Evolutionary conservation across 495 filamentous ascomycete genomes (phyloP).

Genomic region (Usnea hakonensis): DNA sequence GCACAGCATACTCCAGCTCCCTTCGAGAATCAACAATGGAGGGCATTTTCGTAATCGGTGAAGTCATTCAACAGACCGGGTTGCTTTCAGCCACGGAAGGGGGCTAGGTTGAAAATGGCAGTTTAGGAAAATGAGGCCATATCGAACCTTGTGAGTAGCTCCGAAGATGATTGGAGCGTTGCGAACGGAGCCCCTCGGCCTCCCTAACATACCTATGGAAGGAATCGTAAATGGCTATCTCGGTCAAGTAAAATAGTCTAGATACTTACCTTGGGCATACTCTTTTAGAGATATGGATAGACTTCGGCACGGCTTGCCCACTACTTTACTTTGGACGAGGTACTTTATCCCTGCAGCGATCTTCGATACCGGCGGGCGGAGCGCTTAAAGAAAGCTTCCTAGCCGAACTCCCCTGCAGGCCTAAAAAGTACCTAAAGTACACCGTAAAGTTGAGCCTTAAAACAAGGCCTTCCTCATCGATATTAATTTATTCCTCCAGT

Average conservation of each 20-base stretch:
- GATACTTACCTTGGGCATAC: too few relatives aligned
- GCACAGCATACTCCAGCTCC: slow-evolving; percentile 21
- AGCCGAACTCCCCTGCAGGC: background rate
- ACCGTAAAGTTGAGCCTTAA: too few relatives aligned
- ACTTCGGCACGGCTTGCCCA: background rate
- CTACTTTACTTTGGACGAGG: background rate
- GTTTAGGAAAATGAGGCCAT: background rate
- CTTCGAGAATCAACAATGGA: slow-evolving; percentile 8
- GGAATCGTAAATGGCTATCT: too few relatives aligned
- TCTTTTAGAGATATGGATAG: too few relatives aligned
- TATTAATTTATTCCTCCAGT: background rate
- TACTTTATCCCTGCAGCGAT: background rate
- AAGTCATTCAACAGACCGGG: background rate
- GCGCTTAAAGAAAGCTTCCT: background rate
- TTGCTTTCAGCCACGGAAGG: background rate
- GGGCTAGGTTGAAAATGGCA: background rate
- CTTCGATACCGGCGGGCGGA: background rate
- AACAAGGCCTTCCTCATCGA: background rate
- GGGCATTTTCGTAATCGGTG: slow-evolving; percentile 9
- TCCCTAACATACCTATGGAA: too few relatives aligned
- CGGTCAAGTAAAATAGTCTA: too few relatives aligned
- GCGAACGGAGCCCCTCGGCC: too few relatives aligned
- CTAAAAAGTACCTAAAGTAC: background rate
- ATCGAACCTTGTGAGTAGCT: too few relatives aligned
- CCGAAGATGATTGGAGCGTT: background rate